These are phyloP conservation scores for Gossypium davidsonii DNA, from an alignment of 441 rosid species.

Conservation along the genomic window DNA sequence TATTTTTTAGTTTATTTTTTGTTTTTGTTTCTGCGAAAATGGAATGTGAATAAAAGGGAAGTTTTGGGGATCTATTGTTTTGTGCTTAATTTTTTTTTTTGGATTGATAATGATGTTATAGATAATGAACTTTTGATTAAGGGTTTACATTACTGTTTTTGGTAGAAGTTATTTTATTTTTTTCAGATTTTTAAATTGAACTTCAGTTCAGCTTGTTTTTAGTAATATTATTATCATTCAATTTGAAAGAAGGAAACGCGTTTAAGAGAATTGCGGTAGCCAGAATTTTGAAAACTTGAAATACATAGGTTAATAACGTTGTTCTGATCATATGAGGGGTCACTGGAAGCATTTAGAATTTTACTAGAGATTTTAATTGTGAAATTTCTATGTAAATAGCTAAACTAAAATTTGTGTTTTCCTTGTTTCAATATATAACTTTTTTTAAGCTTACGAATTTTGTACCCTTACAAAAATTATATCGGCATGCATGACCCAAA, in stretches of 20 bases:
- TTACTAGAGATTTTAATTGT: background rate
- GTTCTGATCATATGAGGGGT: background rate
- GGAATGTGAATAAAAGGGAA: constrained; percentile 10
- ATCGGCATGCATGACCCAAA: background rate
- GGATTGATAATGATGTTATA: background rate
- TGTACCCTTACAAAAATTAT: background rate
- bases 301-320: background rate
- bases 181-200: background rate
- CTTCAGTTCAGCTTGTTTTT: background rate
- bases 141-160: constrained; percentile 4
- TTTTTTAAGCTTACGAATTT: too few species aligned
- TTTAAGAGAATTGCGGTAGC: background rate
- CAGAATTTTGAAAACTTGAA: background rate
- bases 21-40: constrained; percentile 19
- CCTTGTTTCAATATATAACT: too few species aligned
- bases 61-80: constrained; percentile 3
- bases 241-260: background rate
- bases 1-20: constrained; percentile 4
- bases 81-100: background rate
- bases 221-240: background rate
- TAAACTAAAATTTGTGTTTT: too few species aligned
- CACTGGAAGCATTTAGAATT: background rate
- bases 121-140: background rate
- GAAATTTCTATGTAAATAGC: too few species aligned
- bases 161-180: background rate